Conservation (phyloP, 2,329 filamentous ascomycete species). For the Aureobasidium musti region DNA sequence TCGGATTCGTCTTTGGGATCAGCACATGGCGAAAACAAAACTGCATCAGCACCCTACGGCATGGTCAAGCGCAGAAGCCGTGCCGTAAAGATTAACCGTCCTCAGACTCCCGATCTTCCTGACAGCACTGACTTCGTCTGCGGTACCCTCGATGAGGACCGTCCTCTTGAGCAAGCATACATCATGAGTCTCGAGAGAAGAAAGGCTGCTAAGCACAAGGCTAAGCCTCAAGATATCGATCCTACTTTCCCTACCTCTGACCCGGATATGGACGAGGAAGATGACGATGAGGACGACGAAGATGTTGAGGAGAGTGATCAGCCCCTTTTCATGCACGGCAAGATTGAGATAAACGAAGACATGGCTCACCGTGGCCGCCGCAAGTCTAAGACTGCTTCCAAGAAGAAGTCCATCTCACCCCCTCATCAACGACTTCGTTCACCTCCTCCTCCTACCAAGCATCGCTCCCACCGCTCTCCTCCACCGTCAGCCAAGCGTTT, state of each 20-base stretch:
- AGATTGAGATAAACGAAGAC: slow-evolving; percentile 62
- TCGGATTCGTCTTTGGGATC: slow-evolving; percentile 59
- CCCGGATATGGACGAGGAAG: slow-evolving; percentile 77
- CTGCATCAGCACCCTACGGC: slow-evolving; percentile 39
- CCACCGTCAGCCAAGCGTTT: slow-evolving; percentile 37
- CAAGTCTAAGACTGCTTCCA: slow-evolving; percentile 33
- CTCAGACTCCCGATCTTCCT: slow-evolving; percentile 69
- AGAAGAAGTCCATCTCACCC: slow-evolving; percentile 50
- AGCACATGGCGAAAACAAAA: slow-evolving; percentile 35
- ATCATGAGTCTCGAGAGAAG: slow-evolving; percentile 79
- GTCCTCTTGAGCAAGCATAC: slow-evolving; percentile 91
- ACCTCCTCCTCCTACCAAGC: slow-evolving; percentile 33
- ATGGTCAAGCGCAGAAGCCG: slow-evolving; percentile 38
- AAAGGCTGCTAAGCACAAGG: slow-evolving; percentile 75
- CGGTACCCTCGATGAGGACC: slow-evolving; percentile 93
- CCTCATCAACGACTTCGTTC: slow-evolving; percentile 66
- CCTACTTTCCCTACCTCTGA: slow-evolving; percentile 96
- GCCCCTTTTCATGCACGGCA: slow-evolving; percentile 67
- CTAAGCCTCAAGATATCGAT: slow-evolving; percentile 94
- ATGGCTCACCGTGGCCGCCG: slow-evolving; percentile 50
- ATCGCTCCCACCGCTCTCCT: slow-evolving; percentile 48
- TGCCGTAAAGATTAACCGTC: slow-evolving; percentile 40
- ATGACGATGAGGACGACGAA: slow-evolving; percentile 55
- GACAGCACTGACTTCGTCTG: slow-evolving; percentile 99
- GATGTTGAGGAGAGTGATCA: slow-evolving; percentile 64